These are phyloP conservation scores for Orobanche coerulescens DNA, from an alignment of 257 asterid species.

Conservation along the genomic window DNA sequence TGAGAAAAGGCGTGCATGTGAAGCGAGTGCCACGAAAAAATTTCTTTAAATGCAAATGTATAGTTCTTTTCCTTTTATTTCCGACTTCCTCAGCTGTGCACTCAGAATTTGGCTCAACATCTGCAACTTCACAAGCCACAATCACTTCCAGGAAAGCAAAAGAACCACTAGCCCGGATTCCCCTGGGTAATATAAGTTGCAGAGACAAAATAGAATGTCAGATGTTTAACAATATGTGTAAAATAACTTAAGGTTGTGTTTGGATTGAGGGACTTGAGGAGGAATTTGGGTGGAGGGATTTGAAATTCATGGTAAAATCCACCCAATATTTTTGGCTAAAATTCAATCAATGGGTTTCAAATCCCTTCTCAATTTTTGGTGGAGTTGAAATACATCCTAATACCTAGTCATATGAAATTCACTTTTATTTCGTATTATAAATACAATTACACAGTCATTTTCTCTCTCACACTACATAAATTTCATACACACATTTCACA, in stretches of 20 bases:
- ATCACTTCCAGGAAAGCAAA: conserved; percentile 79
- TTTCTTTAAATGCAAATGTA: conserved; percentile 78
- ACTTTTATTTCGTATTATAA: too few species aligned
- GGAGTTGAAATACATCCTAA: too few species aligned
- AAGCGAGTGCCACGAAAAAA: conserved; percentile 93
- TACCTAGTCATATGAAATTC: too few species aligned
- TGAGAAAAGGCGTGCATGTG: conserved; percentile 70
- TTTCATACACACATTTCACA: too few species aligned
- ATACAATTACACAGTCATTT: too few species aligned
- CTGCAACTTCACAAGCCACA: conserved; percentile 77
- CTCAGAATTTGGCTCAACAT: conserved; percentile 34
- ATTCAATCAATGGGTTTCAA: too few species aligned
- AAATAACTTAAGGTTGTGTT: conserved; percentile 1
- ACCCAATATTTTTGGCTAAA: too few species aligned
- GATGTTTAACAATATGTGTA: not conserved
- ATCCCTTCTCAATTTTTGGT: too few species aligned
- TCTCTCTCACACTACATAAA: too few species aligned
- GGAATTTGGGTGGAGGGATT: too few species aligned
- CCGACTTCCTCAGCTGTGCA: conserved; percentile 35
- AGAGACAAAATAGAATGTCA: conserved; percentile 10
- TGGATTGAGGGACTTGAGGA: too few species aligned
- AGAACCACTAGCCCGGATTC: conserved; percentile 67
- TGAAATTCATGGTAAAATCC: too few species aligned
- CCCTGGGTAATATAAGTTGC: conserved; percentile 41
- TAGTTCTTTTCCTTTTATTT: conserved; percentile 34